These are phyloP conservation scores for Rhizoclosmatium sp. DNA, from an alignment of 192 early-diverging fungal species.

Conservation along the genomic window DNA sequence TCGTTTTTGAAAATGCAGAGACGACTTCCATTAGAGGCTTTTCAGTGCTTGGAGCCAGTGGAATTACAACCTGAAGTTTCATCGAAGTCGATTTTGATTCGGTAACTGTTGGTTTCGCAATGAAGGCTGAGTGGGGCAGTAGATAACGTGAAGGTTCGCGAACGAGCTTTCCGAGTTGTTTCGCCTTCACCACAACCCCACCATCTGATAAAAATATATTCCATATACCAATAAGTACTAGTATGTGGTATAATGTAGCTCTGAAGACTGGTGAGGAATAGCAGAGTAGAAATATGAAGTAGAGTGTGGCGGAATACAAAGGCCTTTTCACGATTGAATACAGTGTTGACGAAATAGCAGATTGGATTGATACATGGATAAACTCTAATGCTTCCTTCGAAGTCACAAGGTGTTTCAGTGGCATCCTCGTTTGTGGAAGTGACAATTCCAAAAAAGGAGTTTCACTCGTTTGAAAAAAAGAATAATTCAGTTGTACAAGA, in stretches of 20 bases:
- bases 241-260: not conserved
- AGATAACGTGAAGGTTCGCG: not conserved
- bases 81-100: not conserved
- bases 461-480: too few species aligned
- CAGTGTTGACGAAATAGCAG: too few species aligned
- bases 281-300: not conserved
- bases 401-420: too few species aligned
- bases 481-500: too few species aligned
- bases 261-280: conserved; percentile 10
- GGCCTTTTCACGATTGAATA: not conserved
- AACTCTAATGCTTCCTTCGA: too few species aligned
- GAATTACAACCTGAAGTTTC: conserved; percentile 7
- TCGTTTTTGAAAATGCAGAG: conserved; percentile 7
- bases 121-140: not conserved
- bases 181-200: not conserved
- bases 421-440: too few species aligned
- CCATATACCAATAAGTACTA: conserved; percentile 13
- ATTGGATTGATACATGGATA: too few species aligned
- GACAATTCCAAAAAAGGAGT: too few species aligned
- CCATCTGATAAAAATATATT: not conserved
- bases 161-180: not conserved
- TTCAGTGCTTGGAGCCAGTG: conserved; percentile 33
- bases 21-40: conserved; percentile 42
- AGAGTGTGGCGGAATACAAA: not conserved
- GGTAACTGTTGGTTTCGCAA: not conserved